Percentiles rank a stretch among this genome's conserved stretches.
These are phyloP conservation scores for Suhomyces yuchorum DNA, from an alignment of 1,139 yeast genomes.

Conservation along the genomic window DNA sequence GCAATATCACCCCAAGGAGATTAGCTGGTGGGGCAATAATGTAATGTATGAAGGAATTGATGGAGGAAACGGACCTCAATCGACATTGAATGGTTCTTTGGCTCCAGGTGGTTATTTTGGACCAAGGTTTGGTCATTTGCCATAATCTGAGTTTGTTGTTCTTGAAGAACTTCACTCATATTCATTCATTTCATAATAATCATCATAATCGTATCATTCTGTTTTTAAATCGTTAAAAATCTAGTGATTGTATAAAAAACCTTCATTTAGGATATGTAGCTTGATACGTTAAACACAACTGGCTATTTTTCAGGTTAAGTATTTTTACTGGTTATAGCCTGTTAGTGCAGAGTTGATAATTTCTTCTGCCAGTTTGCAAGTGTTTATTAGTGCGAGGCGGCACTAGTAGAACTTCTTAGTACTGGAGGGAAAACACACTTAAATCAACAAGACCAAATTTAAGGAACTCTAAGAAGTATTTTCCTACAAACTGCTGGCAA, in stretches of 20 bases:
- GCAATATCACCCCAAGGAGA: slow-evolving; percentile 20
- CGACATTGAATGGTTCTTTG: slow-evolving; percentile 16
- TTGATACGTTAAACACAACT: no score
- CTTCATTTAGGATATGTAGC: no score
- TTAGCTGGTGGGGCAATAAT: slow-evolving; percentile 25
- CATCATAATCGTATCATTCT: background rate
- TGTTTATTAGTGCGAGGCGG: no score
- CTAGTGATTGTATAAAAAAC: background rate
- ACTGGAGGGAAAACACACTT: no score
- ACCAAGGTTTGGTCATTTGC: slow-evolving; percentile 20
- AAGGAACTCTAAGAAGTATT: background rate
- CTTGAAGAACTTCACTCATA: background rate
- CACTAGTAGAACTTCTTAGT: no score
- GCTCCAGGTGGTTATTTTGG: slow-evolving; percentile 26
- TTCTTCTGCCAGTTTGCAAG: no score
- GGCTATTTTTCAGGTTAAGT: no score
- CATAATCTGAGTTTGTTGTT: background rate
- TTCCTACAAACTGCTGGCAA: background rate
- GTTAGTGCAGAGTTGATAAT: no score
- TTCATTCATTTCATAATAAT: background rate
- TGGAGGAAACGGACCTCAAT: slow-evolving; percentile 8
- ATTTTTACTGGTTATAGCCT: no score
- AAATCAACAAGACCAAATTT: no score
- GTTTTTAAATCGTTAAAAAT: background rate
- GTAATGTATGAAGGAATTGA: slow-evolving; percentile 20